phyloP scores from a whole-genome alignment of 805 yeast genomes.

The Helenozyma rhizophorensis region DNA sequence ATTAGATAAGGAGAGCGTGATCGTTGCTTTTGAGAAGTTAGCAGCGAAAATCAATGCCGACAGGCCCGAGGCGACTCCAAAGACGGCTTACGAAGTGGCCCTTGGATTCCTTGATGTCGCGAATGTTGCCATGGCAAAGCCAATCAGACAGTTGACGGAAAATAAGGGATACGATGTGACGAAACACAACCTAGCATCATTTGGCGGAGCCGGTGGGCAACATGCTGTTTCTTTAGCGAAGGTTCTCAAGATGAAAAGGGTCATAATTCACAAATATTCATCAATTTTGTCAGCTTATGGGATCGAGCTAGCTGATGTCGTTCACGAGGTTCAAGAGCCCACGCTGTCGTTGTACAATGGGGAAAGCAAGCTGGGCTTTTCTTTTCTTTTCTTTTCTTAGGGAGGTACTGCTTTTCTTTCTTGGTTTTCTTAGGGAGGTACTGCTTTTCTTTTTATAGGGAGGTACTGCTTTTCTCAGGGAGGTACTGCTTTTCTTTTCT shows the following conservation, averaged over 20 bases:
- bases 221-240: conserved; percentile 16
- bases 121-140: conserved; percentile 18
- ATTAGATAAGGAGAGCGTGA: conserved; percentile 12
- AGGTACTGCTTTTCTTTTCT: too few species aligned
- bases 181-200: conserved; percentile 14
- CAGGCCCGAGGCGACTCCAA: conserved; percentile 8
- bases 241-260: conserved; percentile 12
- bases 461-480: too few species aligned
- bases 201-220: conserved; percentile 20
- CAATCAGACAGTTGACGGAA: conserved; percentile 16
- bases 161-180: conserved; percentile 16
- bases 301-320: conserved; percentile 18
- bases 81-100: conserved; percentile 17
- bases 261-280: conserved; percentile 16
- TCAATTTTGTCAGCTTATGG: conserved; percentile 19
- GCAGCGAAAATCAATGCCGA: conserved; percentile 11
- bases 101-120: conserved; percentile 17
- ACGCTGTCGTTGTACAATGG: too few species aligned
- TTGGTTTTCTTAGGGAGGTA: too few species aligned
- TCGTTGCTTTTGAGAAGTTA: conserved; percentile 8
- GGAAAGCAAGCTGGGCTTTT: too few species aligned
- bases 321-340: conserved; percentile 17
- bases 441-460: too few species aligned
- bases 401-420: too few species aligned
- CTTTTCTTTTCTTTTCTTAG: too few species aligned